Base-by-base conservation (phyloP, 352 stramenopile species). In the Phytophthora citricola region DNA sequence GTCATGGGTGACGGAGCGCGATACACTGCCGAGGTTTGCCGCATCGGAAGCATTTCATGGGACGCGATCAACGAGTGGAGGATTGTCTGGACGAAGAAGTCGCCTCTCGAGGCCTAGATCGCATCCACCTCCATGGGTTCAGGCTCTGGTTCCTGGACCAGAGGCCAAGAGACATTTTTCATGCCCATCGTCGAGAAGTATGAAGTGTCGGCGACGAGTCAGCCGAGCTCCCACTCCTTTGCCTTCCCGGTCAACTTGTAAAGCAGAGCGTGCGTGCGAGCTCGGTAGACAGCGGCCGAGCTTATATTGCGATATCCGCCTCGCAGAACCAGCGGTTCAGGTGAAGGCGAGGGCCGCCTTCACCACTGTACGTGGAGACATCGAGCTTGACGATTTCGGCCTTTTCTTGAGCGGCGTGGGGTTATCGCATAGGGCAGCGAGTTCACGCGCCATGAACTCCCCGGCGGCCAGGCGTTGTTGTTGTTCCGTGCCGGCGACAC, bases 311-410 rank as follows among this genome's bases (percentile, higher is more conserved):
- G 10, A 69, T 76, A 38, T 69, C 53, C 24, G 68, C 45, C n/a
- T 66, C 57, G 29, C 52, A 68, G 15, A 76, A 58, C 63, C 46
- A 76, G 4, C 58, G 39, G 9, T 75, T 64, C 2, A 75, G 26
- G 8, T 51, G 26, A 27, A 67, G 54, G 61, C 20, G 55, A 12
- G 1, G 22, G 0, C 8, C 14, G 27, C 47, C 48, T 63, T 64
- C 61, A 9, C 63, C 51, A 15, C 53, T 67, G 58, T 76, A 76
- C 14, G 22, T 57, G 20, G 63, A 70, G 27, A 76, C 57, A 50
- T 73, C 58, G 58, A 76, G 58, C 34, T 73, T 73, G 5, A 66
- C 56, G 32, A 67, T 58, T 53, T 69, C 44, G 22, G 32, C 63
- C 48, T 65, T 63, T 60, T 61, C 48, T 53, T 61, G 29, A 24